Conservation (phyloP, 2,329 filamentous ascomycete genomes). For the Aspergillus puulaauensis region DNA sequence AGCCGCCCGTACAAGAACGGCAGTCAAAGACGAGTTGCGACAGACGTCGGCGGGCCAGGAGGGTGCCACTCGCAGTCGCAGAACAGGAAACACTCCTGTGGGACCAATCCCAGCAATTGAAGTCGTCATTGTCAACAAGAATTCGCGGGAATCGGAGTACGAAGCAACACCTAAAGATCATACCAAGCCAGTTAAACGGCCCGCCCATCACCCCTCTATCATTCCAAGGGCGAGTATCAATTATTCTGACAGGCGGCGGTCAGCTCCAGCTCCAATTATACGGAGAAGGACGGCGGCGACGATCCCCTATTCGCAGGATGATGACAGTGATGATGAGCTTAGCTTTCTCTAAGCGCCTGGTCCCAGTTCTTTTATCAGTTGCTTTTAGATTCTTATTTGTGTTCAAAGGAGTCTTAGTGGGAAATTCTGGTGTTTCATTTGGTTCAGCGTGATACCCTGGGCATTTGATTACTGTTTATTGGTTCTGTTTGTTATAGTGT, state of each 20-base stretch:
- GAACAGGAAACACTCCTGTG: neutral
- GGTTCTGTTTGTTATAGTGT: neutral
- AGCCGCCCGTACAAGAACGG: slow-evolving; percentile 20
- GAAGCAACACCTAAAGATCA: slow-evolving; percentile 1
- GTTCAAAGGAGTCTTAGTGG: slow-evolving; percentile 4
- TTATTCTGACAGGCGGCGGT: slow-evolving; percentile 1
- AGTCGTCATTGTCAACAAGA: slow-evolving; percentile 34
- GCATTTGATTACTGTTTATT: slow-evolving; percentile 1
- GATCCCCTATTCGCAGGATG: slow-evolving; percentile 30
- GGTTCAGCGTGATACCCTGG: slow-evolving; percentile 13
- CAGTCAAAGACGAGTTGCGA: slow-evolving; percentile 20
- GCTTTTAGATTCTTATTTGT: neutral
- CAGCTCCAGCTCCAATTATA: neutral
- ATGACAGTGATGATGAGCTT: slow-evolving; percentile 39
- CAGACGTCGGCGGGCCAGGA: slow-evolving; percentile 7
- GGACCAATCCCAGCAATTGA: slow-evolving; percentile 19
- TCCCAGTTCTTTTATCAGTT: neutral
- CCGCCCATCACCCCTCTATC: slow-evolving; percentile 6
- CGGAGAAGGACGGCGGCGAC: slow-evolving; percentile 15
- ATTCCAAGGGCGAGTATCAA: neutral
- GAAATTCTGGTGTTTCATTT: neutral
- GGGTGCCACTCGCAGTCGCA: neutral
- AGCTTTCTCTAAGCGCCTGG: slow-evolving; percentile 30
- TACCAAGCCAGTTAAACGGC: slow-evolving; percentile 11
- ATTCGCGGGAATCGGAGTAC: neutral